Base-by-base conservation (phyloP, 192 early-diverging fungal species). In the Backusella mclennaniae region DNA sequence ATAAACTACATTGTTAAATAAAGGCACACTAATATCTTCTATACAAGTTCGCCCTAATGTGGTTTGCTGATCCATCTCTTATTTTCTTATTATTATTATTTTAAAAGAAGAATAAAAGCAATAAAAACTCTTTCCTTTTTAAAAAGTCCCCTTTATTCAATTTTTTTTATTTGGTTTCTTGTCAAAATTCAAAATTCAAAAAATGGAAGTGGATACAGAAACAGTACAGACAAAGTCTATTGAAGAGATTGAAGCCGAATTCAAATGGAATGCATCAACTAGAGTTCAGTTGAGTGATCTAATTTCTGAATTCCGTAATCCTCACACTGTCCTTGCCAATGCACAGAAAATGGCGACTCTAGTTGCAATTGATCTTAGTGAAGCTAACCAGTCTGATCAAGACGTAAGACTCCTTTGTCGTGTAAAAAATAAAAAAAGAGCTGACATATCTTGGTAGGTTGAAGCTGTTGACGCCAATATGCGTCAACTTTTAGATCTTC, bases 401-500 rank as follows among this genome's bases (percentile, higher is more conserved):
- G 17, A 67, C 3, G 31, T 33, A 35, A 67, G 7, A 4, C 17
- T 21, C 6, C 11, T 29, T 26, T 31, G 12, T 59, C 53, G 6
- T 29, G 7, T 66, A 3, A 66, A 3, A 6, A 8, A 26, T 6
- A 67, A 67, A 26, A 67, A 2, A 33, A 14, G 19, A 67, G 2
- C 31, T 33, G 31, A 33, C 31, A 33, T 33, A 33, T 33, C 31
- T 33, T 33, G 31, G 2, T 21, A 80, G 79, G 70, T 80, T 2
- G 11, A 21, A 23, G 14, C 21, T 14, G 12, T 80, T 14, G 79
- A 76, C 23, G 70, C n/a, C 4, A 35, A 35, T 59, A n/a, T 76
- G 19, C 46, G 71, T 19, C 42, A 76, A 14, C 39, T 72, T 15
- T 66, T 81, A 14, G 71, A 81, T 63, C 21, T 81, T 26, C 72